phyloP scores from a whole-genome alignment of 768 basidiomycete species.

The Pleurotus tuber-regium region DNA sequence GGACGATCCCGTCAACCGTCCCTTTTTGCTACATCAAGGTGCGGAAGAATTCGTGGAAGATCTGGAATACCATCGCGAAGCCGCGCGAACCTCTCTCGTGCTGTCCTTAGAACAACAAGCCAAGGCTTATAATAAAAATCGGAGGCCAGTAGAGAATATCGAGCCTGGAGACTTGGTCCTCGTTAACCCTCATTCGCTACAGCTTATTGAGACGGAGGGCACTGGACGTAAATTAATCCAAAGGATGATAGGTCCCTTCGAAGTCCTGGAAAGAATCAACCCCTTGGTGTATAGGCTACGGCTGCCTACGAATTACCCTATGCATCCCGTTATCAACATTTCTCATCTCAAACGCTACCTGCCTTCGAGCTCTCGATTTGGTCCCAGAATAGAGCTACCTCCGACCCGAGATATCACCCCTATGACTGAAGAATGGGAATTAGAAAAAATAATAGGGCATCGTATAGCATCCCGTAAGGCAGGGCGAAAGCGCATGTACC shows the following conservation, averaged over 20 bases:
- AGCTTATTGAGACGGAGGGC: slow-evolving; percentile 3
- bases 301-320: slow-evolving; percentile 9
- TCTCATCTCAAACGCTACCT: not conserved
- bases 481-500: slow-evolving; percentile 1
- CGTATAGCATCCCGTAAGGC: not conserved
- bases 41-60: slow-evolving; percentile 1
- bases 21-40: slow-evolving; percentile 2
- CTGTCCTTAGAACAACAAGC: not conserved
- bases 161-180: slow-evolving; percentile 3
- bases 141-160: not conserved
- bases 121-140: not conserved
- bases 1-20: not conserved
- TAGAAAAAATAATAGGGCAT: not conserved
- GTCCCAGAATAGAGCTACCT: not conserved
- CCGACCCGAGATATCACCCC: not conserved
- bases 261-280: slow-evolving; percentile 7
- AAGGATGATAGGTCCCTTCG: slow-evolving; percentile 5
- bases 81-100: not conserved
- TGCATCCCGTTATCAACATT: slow-evolving; percentile 11
- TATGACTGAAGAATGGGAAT: not conserved
- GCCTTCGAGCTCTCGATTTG: not conserved
- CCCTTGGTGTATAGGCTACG: slow-evolving; percentile 8
- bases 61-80: not conserved
- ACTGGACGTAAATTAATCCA: not conserved
- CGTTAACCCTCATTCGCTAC: slow-evolving; percentile 4